Conservation (phyloP, 2,329 filamentous ascomycete species). For the Ophiocordyceps camponoti-leonardi region DNA sequence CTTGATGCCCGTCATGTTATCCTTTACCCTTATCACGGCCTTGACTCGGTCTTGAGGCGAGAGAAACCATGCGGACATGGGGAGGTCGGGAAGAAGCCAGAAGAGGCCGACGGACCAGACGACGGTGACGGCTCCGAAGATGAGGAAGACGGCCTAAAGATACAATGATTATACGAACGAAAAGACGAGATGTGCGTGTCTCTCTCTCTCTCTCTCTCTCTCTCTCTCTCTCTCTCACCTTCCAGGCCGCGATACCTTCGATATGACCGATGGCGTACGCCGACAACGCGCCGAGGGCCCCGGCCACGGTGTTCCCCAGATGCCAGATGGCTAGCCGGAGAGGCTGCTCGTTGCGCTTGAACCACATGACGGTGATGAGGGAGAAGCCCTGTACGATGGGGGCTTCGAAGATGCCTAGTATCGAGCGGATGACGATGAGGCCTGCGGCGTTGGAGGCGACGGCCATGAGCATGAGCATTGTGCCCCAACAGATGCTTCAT, state of each 20-base stretch:
- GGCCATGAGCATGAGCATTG: conserved; percentile 25
- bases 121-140: conserved; percentile 8
- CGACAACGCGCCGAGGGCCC: conserved; percentile 11
- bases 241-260: conserved; percentile 4
- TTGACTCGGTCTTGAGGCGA: conserved; percentile 10
- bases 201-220: no score
- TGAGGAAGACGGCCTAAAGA: conserved; percentile 9
- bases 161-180: no score
- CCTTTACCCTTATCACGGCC: conserved; percentile 13
- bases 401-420: conserved; percentile 15
- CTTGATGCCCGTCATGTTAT: conserved; percentile 18
- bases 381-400: conserved; percentile 13
- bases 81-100: conserved; percentile 8
- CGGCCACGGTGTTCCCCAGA: conserved; percentile 13
- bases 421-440: conserved; percentile 14
- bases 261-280: conserved; percentile 15
- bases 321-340: conserved; percentile 16
- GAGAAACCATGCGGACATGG: conserved; percentile 11
- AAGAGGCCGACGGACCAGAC: conserved; percentile 7
- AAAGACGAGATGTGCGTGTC: no score
- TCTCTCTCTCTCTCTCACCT: conserved; percentile 12
- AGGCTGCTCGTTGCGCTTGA: conserved; percentile 12
- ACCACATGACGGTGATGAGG: conserved; percentile 16
- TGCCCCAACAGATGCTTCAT: conserved; percentile 14
- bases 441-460: conserved; percentile 13